Evolutionary conservation across 441 rosid species (phyloP), one percentile per base, ranked within the genome.

Genomic region (Euphorbia schlechtendalii): DNA sequence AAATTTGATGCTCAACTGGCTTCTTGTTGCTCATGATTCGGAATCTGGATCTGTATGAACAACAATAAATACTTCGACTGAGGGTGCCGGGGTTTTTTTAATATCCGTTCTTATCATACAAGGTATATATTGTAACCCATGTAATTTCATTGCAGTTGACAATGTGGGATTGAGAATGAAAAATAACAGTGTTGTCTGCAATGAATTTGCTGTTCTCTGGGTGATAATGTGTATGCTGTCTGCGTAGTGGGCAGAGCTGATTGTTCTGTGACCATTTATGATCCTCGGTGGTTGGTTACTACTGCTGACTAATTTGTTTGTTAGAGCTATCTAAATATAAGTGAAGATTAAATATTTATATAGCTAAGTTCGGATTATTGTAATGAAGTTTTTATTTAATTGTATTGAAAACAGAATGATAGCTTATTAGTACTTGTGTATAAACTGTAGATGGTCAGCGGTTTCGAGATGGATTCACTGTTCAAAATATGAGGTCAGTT

Each of bases 111-210:
- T n/a, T n/a, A n/a, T n/a, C n/a, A n/a, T n/a, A n/a, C n/a, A n/a
- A n/a, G n/a, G n/a, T n/a, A n/a, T n/a, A n/a, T n/a, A n/a, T n/a
- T n/a, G n/a, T n/a, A n/a, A n/a, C n/a, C n/a, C n/a, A n/a, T n/a
- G n/a, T n/a, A n/a, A n/a, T n/a, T n/a, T n/a, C n/a, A n/a, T n/a
- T n/a, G n/a, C n/a, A n/a, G n/a, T n/a, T n/a, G n/a, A n/a, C n/a
- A n/a, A n/a, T n/a, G n/a, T 84, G 86, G 84, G 88, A 83, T 66
- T 83, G 79, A 80, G 93, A 74, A 79, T 80, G 81, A 86, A 82
- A 58, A 64, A 64, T 2, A 68, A 20, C 70, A 72, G 58, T 75
- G 75, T 40, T 75, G 78, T 24, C 56, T 71, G 6, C 70, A 24
- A 25, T 80, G 88, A 45, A 77, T 84, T 66, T 80, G 77, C 73